These are phyloP conservation scores for Puccinia hordei DNA, from an alignment of 1,284 basidiomycete species.

Conservation along the genomic window DNA sequence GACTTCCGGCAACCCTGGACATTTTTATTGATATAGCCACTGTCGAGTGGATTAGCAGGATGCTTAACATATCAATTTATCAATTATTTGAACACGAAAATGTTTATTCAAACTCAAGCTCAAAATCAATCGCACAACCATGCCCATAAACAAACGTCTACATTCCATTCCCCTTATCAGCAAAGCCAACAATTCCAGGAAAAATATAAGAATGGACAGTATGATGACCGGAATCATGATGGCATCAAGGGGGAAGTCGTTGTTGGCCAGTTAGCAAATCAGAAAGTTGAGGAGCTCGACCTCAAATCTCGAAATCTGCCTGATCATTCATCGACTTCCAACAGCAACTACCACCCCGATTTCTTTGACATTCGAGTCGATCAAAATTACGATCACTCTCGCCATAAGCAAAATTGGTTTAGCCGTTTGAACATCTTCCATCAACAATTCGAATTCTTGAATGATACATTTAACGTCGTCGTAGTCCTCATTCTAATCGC, in stretches of 20 bases:
- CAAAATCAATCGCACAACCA: background rate
- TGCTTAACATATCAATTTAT: slow-evolving; percentile 29
- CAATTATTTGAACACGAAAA: slow-evolving; percentile 28
- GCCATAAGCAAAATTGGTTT: background rate
- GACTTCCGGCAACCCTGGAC: too few relatives aligned
- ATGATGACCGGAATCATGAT: background rate
- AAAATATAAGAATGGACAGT: too few relatives aligned
- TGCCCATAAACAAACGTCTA: background rate
- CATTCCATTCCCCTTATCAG: background rate
- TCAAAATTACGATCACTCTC: background rate
- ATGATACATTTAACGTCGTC: slow-evolving; percentile 21
- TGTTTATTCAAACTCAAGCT: slow-evolving; percentile 2
- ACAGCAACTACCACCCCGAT: background rate
- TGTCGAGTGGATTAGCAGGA: slow-evolving; percentile 23
- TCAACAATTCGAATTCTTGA: slow-evolving; percentile 6
- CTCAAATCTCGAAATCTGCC: background rate
- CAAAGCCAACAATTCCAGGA: background rate
- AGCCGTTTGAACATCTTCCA: slow-evolving; percentile 2
- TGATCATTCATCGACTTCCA: background rate
- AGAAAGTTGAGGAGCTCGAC: background rate
- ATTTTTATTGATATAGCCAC: background rate
- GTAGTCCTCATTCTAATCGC: background rate
- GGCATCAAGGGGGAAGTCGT: background rate
- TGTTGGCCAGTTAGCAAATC: background rate
- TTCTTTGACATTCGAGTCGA: background rate